Evolutionary conservation across 306 rosid species (phyloP), one percentile per base, ranked within the genome.

Genomic region (Acacia crassicarpa): DNA sequence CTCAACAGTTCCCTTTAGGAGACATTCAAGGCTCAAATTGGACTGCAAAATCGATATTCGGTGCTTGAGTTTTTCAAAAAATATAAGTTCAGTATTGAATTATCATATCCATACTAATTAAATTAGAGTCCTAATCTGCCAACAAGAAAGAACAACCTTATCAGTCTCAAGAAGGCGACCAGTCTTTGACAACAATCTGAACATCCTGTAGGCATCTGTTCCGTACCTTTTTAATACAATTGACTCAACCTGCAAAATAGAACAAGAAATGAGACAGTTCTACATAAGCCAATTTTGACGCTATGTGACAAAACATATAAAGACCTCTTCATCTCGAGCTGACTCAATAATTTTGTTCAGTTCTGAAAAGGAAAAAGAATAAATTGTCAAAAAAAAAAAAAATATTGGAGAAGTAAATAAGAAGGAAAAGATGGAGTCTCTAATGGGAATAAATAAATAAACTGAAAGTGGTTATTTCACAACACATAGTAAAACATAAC

Each of bases 291-390:
- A 65, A 76, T 30, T 46, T 54, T 58, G 70, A 56, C 54, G 70
- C 58, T 17, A 40, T 58, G 67, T 72, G 14, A 66, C 65, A 43
- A 32, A 23, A 51, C 75, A 67, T 63, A 25, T 70, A 77, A 11
- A 66, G 74, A 93, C 98, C 99, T 95, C 99, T 62, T 95, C 94
- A 69, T 84, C 85, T 79, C 87, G 92, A 82, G 92, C 96, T 66
- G 75, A 75, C 78, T 92, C 97, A n/a, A 93, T 74, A 81, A 93
- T 87, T 80, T 72, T 86, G 84, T 89, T 89, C 84, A 93, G 85
- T 85, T 92, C 99, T 95, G 94, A 49, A 86, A 63, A 79, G 80
- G 82, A 82, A 77, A 81, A 79, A 71, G 48, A 43, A 69, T 41
- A 67, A 51, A 67, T 41, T 23, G 40, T 78, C 75, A 80, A 66